Evolutionary conservation across 2,329 filamentous ascomycete genomes (phyloP).

Genomic region (Mariannaea elegans): DNA sequence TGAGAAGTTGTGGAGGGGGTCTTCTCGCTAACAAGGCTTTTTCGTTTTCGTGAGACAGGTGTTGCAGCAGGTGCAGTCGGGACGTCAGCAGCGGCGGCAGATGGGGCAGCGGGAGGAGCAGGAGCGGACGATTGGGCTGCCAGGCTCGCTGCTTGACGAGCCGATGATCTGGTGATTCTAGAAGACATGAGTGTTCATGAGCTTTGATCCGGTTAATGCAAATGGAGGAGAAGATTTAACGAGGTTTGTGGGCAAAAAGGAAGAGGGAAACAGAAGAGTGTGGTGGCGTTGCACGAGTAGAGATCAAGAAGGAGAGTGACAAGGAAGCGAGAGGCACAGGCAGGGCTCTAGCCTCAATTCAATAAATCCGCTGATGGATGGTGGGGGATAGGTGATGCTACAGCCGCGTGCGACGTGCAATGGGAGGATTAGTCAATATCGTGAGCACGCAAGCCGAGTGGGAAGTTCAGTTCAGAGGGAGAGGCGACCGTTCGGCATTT

Average conservation of each 20-base stretch:
- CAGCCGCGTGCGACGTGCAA: slow-evolving; percentile 12
- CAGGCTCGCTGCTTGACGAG: slow-evolving; percentile 82
- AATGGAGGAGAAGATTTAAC: slow-evolving; percentile 26
- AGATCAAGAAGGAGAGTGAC: slow-evolving; percentile 26
- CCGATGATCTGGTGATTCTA: slow-evolving; percentile 95
- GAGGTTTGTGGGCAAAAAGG: slow-evolving; percentile 29
- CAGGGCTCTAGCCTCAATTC: slow-evolving; percentile 27
- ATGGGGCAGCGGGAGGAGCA: slow-evolving; percentile 51
- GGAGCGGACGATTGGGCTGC: slow-evolving; percentile 57
- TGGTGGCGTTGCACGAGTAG: slow-evolving; percentile 28
- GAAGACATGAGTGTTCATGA: slow-evolving; percentile 81
- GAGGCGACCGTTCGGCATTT: slow-evolving; percentile 8
- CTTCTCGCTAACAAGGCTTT: slow-evolving; percentile 66
- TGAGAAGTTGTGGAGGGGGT: slow-evolving; percentile 48
- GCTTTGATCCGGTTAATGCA: slow-evolving; percentile 40
- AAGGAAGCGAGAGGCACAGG: slow-evolving; percentile 28
- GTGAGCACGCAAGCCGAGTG: slow-evolving; percentile 8
- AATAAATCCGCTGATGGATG: slow-evolving; percentile 25
- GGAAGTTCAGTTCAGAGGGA: slow-evolving; percentile 3
- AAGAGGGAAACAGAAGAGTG: slow-evolving; percentile 21
- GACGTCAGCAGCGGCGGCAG: slow-evolving; percentile 49
- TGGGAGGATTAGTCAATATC: slow-evolving; percentile 7
- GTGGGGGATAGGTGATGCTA: slow-evolving; percentile 12
- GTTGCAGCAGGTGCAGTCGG: slow-evolving; percentile 53
- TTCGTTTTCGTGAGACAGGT: slow-evolving; percentile 76